Percentiles rank a stretch among this genome's conserved stretches.
phyloP scores from a whole-genome alignment of 352 stramenopile genomes.

The Porosira glacialis region DNA sequence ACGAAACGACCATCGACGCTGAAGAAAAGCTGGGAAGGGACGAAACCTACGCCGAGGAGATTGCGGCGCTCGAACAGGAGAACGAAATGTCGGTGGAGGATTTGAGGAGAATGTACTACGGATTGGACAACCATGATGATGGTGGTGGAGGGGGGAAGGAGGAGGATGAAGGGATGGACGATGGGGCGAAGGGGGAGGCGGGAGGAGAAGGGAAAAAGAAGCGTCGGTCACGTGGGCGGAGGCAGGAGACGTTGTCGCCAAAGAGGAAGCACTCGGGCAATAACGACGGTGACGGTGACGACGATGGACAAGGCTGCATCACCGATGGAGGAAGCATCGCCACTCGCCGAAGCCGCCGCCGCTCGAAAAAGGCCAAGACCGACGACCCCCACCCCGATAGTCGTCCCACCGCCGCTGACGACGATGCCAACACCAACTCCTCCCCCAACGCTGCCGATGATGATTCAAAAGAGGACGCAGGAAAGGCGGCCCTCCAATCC shows the following conservation, averaged over 20 bases:
- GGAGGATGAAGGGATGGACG: background rate
- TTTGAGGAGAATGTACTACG: slow-evolving; percentile 79
- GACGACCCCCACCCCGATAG: too few relatives aligned
- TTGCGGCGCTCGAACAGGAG: slow-evolving; percentile 81
- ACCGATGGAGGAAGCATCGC: too few relatives aligned
- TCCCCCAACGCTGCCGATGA: slow-evolving; percentile 25
- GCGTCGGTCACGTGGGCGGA: too few relatives aligned
- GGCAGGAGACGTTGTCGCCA: too few relatives aligned
- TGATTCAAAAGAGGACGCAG: slow-evolving; percentile 48
- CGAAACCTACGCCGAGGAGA: slow-evolving; percentile 70
- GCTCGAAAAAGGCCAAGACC: too few relatives aligned
- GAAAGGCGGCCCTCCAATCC: slow-evolving; percentile 59
- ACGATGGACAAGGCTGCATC: too few relatives aligned
- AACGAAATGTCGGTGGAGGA: slow-evolving; percentile 85
- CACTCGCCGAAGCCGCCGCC: too few relatives aligned
- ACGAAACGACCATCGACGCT: slow-evolving; percentile 86
- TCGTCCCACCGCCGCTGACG: slow-evolving; percentile 1
- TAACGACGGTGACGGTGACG: too few relatives aligned
- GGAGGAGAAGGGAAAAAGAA: too few relatives aligned
- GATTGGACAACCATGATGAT: slow-evolving; percentile 9
- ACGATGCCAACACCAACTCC: slow-evolving; percentile 12
- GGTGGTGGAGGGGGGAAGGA: background rate
- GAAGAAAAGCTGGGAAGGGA: slow-evolving; percentile 80
- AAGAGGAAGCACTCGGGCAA: too few relatives aligned
- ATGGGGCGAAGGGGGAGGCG: background rate